These are phyloP conservation scores for Pestalotiopsis sp. DNA, from an alignment of 2,329 filamentous ascomycete genomes.

Conservation along the genomic window DNA sequence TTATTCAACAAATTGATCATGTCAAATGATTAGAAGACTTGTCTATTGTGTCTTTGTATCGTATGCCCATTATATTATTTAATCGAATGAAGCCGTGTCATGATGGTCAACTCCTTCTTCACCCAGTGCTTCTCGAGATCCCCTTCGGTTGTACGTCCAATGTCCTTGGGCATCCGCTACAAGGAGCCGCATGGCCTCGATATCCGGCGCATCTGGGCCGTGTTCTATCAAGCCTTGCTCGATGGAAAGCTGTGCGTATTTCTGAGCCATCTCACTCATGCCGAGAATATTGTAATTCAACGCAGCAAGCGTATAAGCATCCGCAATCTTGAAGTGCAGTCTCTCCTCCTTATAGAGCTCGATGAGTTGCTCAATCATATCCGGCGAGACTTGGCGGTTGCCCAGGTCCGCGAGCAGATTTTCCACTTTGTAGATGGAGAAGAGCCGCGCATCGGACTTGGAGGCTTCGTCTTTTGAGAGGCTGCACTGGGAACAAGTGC, in stretches of 20 bases:
- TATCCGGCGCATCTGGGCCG: slow-evolving; percentile 32
- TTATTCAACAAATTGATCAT: too few species aligned
- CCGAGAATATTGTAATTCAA: slow-evolving; percentile 39
- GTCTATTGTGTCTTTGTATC: too few species aligned
- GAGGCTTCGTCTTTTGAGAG: slow-evolving; percentile 22
- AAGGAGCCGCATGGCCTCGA: slow-evolving; percentile 35
- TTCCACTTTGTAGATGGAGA: slow-evolving; percentile 33
- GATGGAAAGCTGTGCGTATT: slow-evolving; percentile 35
- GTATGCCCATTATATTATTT: too few species aligned
- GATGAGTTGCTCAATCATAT: slow-evolving; percentile 34
- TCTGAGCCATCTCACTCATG: slow-evolving; percentile 28
- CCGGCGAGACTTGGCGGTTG: slow-evolving; percentile 20
- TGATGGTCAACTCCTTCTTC: neutral
- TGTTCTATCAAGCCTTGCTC: slow-evolving; percentile 38
- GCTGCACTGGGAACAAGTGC: slow-evolving; percentile 38
- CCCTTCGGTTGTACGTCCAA: slow-evolving; percentile 22
- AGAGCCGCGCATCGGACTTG: slow-evolving; percentile 33
- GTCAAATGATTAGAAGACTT: too few species aligned
- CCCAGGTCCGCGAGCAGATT: slow-evolving; percentile 18
- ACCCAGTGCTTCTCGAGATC: neutral
- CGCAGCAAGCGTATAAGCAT: slow-evolving; percentile 40
- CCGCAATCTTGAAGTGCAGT: slow-evolving; percentile 39
- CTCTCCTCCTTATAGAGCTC: slow-evolving; percentile 36
- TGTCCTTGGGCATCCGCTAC: slow-evolving; percentile 31
- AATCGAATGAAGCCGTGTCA: too few species aligned